Conservation (phyloP, 2,329 filamentous ascomycete species). For the Aspergillus amoenus region DNA sequence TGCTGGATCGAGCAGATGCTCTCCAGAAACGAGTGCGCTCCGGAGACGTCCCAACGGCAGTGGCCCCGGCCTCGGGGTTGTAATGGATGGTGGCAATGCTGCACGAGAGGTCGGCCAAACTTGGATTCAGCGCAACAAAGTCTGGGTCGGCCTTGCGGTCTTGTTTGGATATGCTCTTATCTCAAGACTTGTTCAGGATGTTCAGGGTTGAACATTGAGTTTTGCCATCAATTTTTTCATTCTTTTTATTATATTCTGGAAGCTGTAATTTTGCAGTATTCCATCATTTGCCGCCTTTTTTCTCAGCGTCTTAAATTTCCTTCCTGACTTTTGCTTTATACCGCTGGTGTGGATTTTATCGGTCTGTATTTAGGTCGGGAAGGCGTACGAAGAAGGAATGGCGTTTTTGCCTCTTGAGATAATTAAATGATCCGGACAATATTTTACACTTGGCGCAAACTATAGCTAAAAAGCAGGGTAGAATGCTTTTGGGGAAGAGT, state of each 20-base stretch:
- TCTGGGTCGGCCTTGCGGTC: conserved; percentile 66
- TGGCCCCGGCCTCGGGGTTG: conserved; percentile 54
- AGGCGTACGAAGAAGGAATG: conserved; percentile 17
- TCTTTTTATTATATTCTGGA: background rate
- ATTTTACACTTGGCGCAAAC: background rate
- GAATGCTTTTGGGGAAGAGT: background rate
- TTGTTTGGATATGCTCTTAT: conserved; percentile 83
- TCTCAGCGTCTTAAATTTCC: background rate
- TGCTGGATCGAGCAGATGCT: conserved; percentile 57
- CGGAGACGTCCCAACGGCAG: conserved; percentile 63
- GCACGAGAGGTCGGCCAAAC: conserved; percentile 74
- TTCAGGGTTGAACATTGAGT: conserved; percentile 28
- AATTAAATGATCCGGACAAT: background rate
- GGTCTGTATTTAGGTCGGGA: conserved; percentile 4
- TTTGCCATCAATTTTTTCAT: background rate
- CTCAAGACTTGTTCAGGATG: conserved; percentile 67
- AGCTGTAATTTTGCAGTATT: background rate
- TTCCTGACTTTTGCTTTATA: conserved; percentile 3
- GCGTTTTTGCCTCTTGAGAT: conserved; percentile 11
- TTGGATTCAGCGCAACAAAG: conserved; percentile 79
- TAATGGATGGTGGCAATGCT: conserved; percentile 78
- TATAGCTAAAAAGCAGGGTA: background rate
- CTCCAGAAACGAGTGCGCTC: conserved; percentile 61
- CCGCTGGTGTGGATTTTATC: conserved; percentile 5
- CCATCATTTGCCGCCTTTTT: background rate